These are phyloP conservation scores for Neofusicoccum laricinum DNA, from an alignment of 2,329 filamentous ascomycete species.

Conservation along the genomic window DNA sequence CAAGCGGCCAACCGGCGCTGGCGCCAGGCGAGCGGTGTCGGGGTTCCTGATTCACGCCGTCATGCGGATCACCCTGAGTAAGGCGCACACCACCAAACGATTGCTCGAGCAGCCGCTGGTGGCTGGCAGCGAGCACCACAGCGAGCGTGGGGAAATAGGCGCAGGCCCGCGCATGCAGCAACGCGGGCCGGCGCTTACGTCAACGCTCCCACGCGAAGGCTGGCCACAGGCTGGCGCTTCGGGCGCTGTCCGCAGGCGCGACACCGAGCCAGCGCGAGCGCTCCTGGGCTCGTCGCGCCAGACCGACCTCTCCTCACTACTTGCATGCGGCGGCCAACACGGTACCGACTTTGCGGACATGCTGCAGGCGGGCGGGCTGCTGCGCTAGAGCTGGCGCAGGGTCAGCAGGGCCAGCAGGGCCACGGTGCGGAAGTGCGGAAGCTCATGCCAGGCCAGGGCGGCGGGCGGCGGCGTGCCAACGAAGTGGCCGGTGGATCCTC, in stretches of 20 bases:
- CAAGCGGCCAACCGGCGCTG: slow-evolving; percentile 5
- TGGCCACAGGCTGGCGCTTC: slow-evolving; percentile 3
- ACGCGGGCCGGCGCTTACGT: slow-evolving; percentile 5
- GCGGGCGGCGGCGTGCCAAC: not conserved
- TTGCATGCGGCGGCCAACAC: not conserved
- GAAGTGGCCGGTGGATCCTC: not conserved
- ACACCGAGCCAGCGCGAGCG: not conserved
- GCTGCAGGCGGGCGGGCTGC: not conserved
- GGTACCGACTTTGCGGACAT: not conserved
- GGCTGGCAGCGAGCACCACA: not conserved
- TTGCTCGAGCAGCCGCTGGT: slow-evolving; percentile 10
- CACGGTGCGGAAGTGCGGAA: not conserved
- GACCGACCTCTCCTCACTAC: not conserved
- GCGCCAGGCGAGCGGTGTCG: slow-evolving; percentile 7
- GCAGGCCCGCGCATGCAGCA: slow-evolving; percentile 4
- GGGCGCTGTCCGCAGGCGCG: slow-evolving; percentile 1
- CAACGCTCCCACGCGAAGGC: not conserved
- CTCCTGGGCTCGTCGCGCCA: not conserved
- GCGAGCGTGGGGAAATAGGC: slow-evolving; percentile 11
- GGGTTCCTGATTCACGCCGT: slow-evolving; percentile 6
- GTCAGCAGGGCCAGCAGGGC: not conserved
- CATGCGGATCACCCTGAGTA: not conserved
- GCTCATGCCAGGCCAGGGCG: not conserved
- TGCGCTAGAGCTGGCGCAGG: not conserved
- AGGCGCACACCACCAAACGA: not conserved